Evolutionary conservation across 805 yeast genomes (phyloP), one percentile per base, ranked within the genome.

Genomic region (Yarrowia phangngaensis): DNA sequence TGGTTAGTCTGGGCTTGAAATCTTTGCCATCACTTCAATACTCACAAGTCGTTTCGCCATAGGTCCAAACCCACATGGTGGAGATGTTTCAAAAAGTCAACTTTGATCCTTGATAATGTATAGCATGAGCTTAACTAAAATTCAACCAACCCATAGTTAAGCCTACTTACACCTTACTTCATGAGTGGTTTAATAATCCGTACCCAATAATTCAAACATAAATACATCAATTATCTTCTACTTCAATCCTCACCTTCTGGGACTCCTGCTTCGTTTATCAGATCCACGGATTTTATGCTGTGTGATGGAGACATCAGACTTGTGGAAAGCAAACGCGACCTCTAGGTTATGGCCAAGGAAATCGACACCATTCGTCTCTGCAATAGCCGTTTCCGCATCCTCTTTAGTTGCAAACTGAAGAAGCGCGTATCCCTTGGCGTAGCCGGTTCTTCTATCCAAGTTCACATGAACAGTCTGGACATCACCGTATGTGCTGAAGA

Each of bases 381-480:
- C 31, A 2, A 70, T 58, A 0, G 73, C 71, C 5, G 52, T 51
- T 17, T 56, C 43, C 3, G 73, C 73, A 20, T 68, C 71, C 6
- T 56, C 63, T 5, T 58, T 35, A 0, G 52, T 54, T 2, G 43
- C 55, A 51, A 59, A 72, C 52, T 72, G 74, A 2, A 71, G 51
- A 17, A 72, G 55, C 1, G 70, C 74, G 52, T 73, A 72, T 3
- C 61, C 72, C 53, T 66, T 68, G 12, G 61, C 70, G 53, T 64
- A 70, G 3, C 76, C 76, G 2, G 74, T 64, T 36, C 67, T 66
- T 29, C 71, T 61, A 48, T 71, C 75, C 6, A 70, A 53, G 50
- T 71, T 73, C 49, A 73, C 51, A 51, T 69, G 73, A 1, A 71
- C 35, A 15, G 64, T 63, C 22, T 61, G 58, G 8, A 73, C 64